Base-by-base conservation (phyloP, 352 stramenopile species). In the Globisporangium paroecandrum region DNA sequence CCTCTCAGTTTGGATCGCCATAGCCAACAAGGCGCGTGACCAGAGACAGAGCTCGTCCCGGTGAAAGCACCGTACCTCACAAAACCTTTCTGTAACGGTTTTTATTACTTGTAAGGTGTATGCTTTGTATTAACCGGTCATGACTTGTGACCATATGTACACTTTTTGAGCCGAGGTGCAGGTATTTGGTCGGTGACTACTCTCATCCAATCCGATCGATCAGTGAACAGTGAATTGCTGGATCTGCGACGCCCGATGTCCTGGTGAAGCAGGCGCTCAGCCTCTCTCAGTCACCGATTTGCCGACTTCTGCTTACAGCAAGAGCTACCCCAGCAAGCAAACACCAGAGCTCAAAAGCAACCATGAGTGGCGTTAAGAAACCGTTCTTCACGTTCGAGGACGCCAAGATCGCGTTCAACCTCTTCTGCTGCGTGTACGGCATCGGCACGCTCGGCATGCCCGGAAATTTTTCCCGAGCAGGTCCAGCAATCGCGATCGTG, bases 361-460 rank as follows among this genome's bases (percentile, higher is more conserved):
- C 8, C 29, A 59, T 59, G 54, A 27, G 25, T 22, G 27, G 25
- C 15, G n/a, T 22, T 20, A 59, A 59, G 54, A 64, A 64, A 24
- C 41, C 60, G 22, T 58, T 65, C 60, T 76, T 76, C 32, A 76
- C 70, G 2, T 32, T 76, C 24, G 70, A 76, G 62, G 70, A 76
- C 46, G 63, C 69, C 64, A 76, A 76, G 55, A 76, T 68, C n/a
- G 60, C 60, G 24, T 65, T 65, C 41, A 65, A 65, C 47, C 60
- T 65, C 38, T 67, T 67, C 62, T 76, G 71, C 56, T 47, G 47
- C 29, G 69, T 76, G 8, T 76, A 71, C 47, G 71, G 71, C 8
- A 73, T 78, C 65, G 72, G 72, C 7, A 77, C 72, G 29, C 68
- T 78, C 49, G 70, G 72, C 25, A 77, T 78, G 62, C 70, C 72